Base-by-base conservation (phyloP, 495 filamentous ascomycete species). In the Acidomyces sp. region DNA sequence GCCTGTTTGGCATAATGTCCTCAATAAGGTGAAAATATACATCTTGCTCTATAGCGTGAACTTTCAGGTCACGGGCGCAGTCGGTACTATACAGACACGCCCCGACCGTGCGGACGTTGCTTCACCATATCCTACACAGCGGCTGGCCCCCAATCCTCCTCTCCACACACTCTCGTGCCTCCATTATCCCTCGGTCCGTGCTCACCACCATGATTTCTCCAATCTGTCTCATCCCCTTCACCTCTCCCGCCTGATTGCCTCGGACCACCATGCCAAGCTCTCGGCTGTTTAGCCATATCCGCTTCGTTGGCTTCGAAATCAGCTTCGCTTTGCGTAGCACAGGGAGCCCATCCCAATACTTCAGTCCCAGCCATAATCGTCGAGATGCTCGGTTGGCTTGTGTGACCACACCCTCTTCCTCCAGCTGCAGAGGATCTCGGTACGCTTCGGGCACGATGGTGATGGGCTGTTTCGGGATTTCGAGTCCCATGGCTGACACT, bases 321-420 rank as follows among this genome's bases (percentile, higher is more conserved):
- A 85, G 61, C 21, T 51, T 49, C 60, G 93, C 70, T 52, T 75
- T 66, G 23, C 68, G 69, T 41, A 97, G 55, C 35, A 97, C 90
- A 2, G 92, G 83, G 56, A 82, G 65, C 55, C 83, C 83, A 53
- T 85, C 76, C 72, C 72, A 85, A 67, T 97, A 97, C 66, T 96
- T 96, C 52, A 96, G 61, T 6, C 85, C 87, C 6, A 97, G 53
- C 90, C 90, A 97, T 6, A 97, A 61, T 34, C 90, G 68, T 52
- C 86, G 64, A 26, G 71, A 71, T 1, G 84, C 68, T 4, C 87
- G 67, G 62, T 95, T 96, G 49, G 69, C 73, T 38, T 76, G 74
- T 18, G 85, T 94, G 32, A 87, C 69, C 0, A 72, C 66, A 50
- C 77, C 74, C 33, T 49, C 31, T n/a, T 55, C 56, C 33, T 62